Percentiles rank a stretch among this genome's conserved stretches.
Evolutionary conservation across 1,139 yeast genomes (phyloP).

Genomic region (Schwanniomyces etchellsii): DNA sequence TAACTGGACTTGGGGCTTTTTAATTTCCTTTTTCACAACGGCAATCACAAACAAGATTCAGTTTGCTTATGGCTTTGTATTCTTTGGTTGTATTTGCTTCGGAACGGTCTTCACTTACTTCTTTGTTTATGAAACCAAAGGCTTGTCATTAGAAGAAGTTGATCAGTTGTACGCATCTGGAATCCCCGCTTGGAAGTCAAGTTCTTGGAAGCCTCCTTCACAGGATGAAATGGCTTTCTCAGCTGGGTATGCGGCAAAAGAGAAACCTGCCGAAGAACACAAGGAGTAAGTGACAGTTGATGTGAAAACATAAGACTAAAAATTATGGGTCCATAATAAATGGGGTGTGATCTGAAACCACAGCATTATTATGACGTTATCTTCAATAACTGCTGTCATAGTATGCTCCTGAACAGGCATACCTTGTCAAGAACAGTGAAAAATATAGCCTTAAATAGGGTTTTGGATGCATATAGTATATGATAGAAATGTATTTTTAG

Average conservation of each 20-base stretch:
- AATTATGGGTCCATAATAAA: no score
- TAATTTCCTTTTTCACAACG: conserved; percentile 69
- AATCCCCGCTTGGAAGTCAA: conserved; percentile 42
- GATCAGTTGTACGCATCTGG: conserved; percentile 53
- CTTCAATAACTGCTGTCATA: no score
- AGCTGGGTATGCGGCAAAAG: conserved; percentile 23
- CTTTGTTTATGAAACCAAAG: conserved; percentile 62
- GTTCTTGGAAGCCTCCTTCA: conserved; percentile 37
- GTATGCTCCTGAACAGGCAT: no score
- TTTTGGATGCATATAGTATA: no score
- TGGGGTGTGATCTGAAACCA: no score
- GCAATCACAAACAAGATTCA: conserved; percentile 48
- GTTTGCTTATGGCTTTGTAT: conserved; percentile 64
- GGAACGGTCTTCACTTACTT: conserved; percentile 53
- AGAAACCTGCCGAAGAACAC: conserved; percentile 21
- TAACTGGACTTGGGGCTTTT: conserved; percentile 78
- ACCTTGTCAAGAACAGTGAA: no score
- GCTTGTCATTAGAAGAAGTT: conserved; percentile 61
- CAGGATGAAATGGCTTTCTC: conserved; percentile 23
- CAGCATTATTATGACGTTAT: no score
- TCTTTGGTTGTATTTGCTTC: conserved; percentile 60
- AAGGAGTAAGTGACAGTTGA: no score
- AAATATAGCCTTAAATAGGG: no score
- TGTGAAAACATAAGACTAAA: no score
- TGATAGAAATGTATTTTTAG: no score